These are phyloP conservation scores for Trichoderma brevicompactum DNA, from an alignment of 2,329 filamentous ascomycete species.

Conservation along the genomic window DNA sequence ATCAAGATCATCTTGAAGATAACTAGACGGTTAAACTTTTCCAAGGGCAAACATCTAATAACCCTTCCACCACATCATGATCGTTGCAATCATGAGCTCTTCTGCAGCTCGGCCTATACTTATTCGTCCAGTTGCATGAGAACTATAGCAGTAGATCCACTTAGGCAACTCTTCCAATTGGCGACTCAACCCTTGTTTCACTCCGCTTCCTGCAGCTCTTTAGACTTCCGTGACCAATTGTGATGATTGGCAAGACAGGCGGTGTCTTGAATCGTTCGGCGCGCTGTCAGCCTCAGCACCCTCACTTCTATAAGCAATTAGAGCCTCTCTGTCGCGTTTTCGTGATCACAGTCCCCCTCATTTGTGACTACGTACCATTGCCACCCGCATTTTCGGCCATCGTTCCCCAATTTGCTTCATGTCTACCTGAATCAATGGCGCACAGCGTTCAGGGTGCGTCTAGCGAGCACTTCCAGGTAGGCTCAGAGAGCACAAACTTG, in stretches of 20 bases:
- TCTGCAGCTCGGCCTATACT: slow-evolving; percentile 3
- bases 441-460: background rate
- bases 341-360: background rate
- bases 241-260: background rate
- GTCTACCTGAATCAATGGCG: background rate
- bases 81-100: background rate
- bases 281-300: background rate
- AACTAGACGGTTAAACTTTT: background rate
- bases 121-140: slow-evolving; percentile 5
- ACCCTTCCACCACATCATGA: background rate
- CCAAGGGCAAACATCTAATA: background rate
- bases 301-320: background rate
- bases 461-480: background rate
- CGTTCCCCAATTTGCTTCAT: background rate
- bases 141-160: background rate
- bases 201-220: background rate
- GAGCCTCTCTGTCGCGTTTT: background rate
- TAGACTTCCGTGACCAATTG: background rate
- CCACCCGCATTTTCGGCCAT: background rate
- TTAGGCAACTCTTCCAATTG: background rate
- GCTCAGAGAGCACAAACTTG: background rate
- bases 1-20: background rate
- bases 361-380: background rate
- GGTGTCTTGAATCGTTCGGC: background rate
- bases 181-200: background rate